A percentile compares a stretch with the other conserved stretches of the same genome.
phyloP scores from a whole-genome alignment of 371 early-diverging fungal genomes.

The Actinomortierella wolfii region DNA sequence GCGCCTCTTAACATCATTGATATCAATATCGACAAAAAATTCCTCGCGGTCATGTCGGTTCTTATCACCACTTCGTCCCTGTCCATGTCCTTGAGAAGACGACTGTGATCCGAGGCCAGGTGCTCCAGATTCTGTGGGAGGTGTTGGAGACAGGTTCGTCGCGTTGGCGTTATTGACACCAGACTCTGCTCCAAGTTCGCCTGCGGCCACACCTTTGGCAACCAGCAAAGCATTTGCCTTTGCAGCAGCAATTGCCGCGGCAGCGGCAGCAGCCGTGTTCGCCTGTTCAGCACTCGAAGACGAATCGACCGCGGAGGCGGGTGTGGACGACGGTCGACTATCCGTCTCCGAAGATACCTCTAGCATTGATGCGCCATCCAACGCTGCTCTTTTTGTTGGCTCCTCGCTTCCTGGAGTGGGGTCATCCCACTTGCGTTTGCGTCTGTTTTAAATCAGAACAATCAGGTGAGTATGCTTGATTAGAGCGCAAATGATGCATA shows the following conservation, averaged over 20 bases:
- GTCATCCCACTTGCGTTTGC: constrained; percentile 53
- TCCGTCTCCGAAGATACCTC: constrained; percentile 2
- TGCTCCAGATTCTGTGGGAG: not conserved
- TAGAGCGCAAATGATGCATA: not conserved
- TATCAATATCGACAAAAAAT: constrained; percentile 69
- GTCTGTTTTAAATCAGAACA: constrained; percentile 11
- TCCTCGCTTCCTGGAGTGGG: constrained; percentile 36
- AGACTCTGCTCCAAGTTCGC: constrained; percentile 1
- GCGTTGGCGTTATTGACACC: not conserved
- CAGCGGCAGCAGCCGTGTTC: constrained; percentile 21
- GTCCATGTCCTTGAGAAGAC: not conserved
- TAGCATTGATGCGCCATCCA: constrained; percentile 7
- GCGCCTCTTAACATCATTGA: constrained; percentile 83
- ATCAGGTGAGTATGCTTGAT: not conserved
- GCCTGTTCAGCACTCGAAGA: constrained; percentile 8
- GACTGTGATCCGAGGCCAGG: not conserved
- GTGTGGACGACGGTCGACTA: constrained; percentile 2
- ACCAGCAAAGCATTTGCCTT: constrained; percentile 64
- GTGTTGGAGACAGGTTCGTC: not conserved
- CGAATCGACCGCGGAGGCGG: constrained; percentile 8
- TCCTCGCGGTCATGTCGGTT: constrained; percentile 49
- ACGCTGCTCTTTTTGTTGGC: constrained; percentile 15
- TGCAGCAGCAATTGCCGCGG: constrained; percentile 54
- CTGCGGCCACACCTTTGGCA: constrained; percentile 49
- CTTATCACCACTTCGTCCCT: constrained; percentile 5